A percentile compares a stretch with the other conserved stretches of the same genome.
phyloP scores from a whole-genome alignment of 2,329 filamentous ascomycete species.

The Ceratocystis albifundus region DNA sequence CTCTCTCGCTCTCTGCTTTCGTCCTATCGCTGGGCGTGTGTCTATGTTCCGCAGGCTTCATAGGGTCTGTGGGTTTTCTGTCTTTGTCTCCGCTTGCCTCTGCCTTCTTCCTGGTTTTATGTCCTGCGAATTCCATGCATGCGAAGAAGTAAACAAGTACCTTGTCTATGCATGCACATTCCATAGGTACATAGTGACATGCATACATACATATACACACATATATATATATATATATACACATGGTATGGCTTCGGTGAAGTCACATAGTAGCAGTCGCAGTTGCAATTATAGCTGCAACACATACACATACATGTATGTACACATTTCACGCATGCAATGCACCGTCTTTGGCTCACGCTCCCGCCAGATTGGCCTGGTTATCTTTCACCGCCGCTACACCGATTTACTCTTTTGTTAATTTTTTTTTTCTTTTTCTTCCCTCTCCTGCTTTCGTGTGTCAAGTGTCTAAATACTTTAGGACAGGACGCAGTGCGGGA shows the following conservation, averaged over 20 bases:
- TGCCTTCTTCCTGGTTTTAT: not conserved
- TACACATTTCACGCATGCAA: not conserved
- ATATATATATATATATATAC: too few relatives aligned
- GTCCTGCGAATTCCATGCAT: conserved; percentile 7
- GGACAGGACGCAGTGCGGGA: not conserved
- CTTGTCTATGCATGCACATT: not conserved
- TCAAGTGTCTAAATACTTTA: not conserved
- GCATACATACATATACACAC: not conserved
- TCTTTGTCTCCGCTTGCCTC: not conserved
- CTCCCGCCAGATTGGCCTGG: not conserved
- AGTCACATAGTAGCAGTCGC: not conserved
- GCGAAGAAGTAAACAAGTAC: not conserved
- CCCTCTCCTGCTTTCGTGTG: too few relatives aligned
- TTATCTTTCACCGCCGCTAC: not conserved
- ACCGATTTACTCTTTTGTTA: too few relatives aligned
- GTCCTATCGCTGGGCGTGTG: not conserved
- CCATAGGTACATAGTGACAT: not conserved
- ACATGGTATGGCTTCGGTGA: conserved; percentile 1
- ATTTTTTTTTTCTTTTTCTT: not conserved
- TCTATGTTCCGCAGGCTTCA: not conserved
- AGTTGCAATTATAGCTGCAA: not conserved
- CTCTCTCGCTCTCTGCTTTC: not conserved
- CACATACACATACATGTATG: conserved; percentile 3
- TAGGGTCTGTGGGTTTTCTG: conserved; percentile 2
- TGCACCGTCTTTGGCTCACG: not conserved